Conservation (phyloP, 2,329 filamentous ascomycete genomes). For the Paramyrothecium sp. region DNA sequence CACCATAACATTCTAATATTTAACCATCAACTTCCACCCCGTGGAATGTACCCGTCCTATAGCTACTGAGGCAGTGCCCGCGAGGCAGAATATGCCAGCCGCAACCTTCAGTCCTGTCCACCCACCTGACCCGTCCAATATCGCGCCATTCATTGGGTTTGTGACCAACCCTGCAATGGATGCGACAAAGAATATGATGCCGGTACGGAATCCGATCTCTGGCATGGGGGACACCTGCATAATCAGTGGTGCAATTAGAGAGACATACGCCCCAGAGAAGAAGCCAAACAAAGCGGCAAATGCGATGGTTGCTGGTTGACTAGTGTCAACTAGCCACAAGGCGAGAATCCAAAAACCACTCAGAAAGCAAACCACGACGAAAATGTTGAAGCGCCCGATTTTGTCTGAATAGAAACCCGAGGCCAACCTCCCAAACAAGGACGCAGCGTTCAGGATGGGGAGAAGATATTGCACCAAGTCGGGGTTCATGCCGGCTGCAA, state of each 20-base stretch:
- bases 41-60: background rate
- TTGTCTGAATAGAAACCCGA: constrained; percentile 32
- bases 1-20: background rate
- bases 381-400: constrained; percentile 38
- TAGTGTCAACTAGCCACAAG: constrained; percentile 39
- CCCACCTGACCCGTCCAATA: background rate
- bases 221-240: constrained; percentile 54
- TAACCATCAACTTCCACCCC: background rate
- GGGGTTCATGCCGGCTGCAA: constrained; percentile 21
- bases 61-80: background rate
- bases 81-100: background rate
- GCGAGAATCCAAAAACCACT: constrained; percentile 35
- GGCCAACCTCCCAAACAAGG: constrained; percentile 33
- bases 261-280: constrained; percentile 39
- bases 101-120: background rate
- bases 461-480: constrained; percentile 31
- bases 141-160: background rate
- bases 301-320: constrained; percentile 26
- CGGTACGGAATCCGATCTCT: constrained; percentile 46
- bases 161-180: constrained; percentile 40
- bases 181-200: constrained; percentile 42
- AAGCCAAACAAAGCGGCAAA: constrained; percentile 42
- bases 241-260: constrained; percentile 34
- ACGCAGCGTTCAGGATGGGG: constrained; percentile 35
- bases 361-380: constrained; percentile 43